phyloP scores from a whole-genome alignment of 78 protist genomes.

The Dictyostelium capitatum region DNA sequence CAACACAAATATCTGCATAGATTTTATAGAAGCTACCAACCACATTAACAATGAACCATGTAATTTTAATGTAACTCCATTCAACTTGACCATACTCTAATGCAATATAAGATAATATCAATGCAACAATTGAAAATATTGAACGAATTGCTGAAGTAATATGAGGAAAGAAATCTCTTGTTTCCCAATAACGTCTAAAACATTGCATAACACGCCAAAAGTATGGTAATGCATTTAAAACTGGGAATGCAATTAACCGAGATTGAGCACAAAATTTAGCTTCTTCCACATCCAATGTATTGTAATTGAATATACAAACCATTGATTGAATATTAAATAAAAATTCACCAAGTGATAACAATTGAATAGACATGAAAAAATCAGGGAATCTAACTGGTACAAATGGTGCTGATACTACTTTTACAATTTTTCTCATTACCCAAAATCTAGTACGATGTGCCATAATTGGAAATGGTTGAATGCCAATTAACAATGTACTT shows the following conservation, averaged over 20 bases:
- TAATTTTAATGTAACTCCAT: slow-evolving; percentile 14
- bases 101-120: slow-evolving; percentile 47
- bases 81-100: not conserved
- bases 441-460: slow-evolving; percentile 55
- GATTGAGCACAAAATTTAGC: slow-evolving; percentile 30
- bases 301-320: slow-evolving; percentile 68
- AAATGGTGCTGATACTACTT: slow-evolving; percentile 57
- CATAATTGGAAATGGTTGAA: slow-evolving; percentile 56
- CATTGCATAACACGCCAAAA: slow-evolving; percentile 72
- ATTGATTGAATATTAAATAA: slow-evolving; percentile 76
- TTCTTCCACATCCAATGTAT: slow-evolving; percentile 22
- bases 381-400: slow-evolving; percentile 67
- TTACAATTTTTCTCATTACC: slow-evolving; percentile 50
- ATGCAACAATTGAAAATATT: slow-evolving; percentile 30
- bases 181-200: slow-evolving; percentile 74
- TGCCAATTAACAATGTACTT: not conserved
- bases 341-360: slow-evolving; percentile 47
- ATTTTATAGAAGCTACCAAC: slow-evolving; percentile 72
- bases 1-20: slow-evolving; percentile 67
- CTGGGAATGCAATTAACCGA: slow-evolving; percentile 38
- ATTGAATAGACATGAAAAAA: slow-evolving; percentile 70
- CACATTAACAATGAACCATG: slow-evolving; percentile 39
- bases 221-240: slow-evolving; percentile 45
- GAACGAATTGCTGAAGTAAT: slow-evolving; percentile 75
- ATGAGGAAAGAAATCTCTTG: slow-evolving; percentile 68